These are phyloP conservation scores for Xylariaceae sp. DNA, from an alignment of 2,329 filamentous ascomycete species.

Conservation along the genomic window DNA sequence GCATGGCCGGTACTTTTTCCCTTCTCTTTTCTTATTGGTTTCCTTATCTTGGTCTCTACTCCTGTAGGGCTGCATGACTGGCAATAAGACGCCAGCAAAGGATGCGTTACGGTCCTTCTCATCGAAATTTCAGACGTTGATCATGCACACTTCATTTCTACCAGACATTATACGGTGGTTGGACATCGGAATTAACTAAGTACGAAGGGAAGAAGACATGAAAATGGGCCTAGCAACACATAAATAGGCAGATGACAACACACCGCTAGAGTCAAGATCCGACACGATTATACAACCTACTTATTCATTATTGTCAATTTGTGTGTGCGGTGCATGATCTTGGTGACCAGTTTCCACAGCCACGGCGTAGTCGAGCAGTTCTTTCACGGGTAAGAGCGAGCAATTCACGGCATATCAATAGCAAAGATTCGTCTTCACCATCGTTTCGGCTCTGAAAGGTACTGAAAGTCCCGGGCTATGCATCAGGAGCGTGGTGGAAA, in stretches of 20 bases:
- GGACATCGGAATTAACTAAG: slow-evolving; percentile 5
- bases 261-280: neutral
- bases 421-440: neutral
- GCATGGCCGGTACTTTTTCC: slow-evolving; percentile 20
- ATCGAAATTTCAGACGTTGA: slow-evolving; percentile 6
- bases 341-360: neutral
- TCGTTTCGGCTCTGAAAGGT: neutral
- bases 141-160: slow-evolving; percentile 1
- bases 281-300: neutral
- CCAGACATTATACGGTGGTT: neutral
- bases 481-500: neutral
- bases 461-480: neutral
- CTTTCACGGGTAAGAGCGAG: neutral
- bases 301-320: neutral
- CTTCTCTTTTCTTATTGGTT: neutral
- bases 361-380: neutral
- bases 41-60: slow-evolving; percentile 8
- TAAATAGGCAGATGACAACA: slow-evolving; percentile 1
- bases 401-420: neutral
- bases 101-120: slow-evolving; percentile 3
- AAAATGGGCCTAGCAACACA: neutral
- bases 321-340: neutral
- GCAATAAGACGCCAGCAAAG: slow-evolving; percentile 1
- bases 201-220: neutral
- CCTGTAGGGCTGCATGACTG: neutral